Conservation (phyloP, 257 asterid genomes). For the Solanum medicagineum region DNA sequence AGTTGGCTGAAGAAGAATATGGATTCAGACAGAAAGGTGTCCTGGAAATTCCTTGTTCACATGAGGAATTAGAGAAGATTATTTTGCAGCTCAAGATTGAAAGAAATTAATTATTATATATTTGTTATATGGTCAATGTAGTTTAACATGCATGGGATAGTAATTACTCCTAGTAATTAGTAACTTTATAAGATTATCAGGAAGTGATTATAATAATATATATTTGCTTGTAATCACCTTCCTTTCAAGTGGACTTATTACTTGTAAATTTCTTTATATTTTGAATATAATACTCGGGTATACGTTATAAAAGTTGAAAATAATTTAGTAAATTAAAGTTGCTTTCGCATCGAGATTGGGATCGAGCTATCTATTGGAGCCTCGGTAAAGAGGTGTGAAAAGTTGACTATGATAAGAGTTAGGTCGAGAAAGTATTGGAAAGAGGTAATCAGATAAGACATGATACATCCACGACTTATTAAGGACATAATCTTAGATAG, state of each 20-base stretch:
- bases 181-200: background rate
- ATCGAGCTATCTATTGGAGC: background rate
- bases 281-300: background rate
- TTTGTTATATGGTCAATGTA: background rate
- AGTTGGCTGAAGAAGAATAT: slow-evolving; percentile 4
- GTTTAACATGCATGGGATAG: background rate
- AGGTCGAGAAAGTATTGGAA: background rate
- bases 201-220: background rate
- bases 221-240: background rate
- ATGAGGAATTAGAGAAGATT: background rate
- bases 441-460: background rate
- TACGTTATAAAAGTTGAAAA: background rate
- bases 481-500: background rate
- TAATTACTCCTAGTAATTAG: background rate
- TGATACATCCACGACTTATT: accelerated
- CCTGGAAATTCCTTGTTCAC: background rate
- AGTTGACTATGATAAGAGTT: background rate
- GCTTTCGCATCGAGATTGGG: background rate
- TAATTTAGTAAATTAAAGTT: background rate
- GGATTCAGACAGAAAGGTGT: background rate
- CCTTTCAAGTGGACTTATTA: background rate
- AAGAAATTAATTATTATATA: background rate
- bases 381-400: background rate
- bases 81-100: background rate
- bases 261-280: background rate